These are phyloP conservation scores for Polychaeton citri DNA, from an alignment of 2,329 filamentous ascomycete species.

Conservation along the genomic window DNA sequence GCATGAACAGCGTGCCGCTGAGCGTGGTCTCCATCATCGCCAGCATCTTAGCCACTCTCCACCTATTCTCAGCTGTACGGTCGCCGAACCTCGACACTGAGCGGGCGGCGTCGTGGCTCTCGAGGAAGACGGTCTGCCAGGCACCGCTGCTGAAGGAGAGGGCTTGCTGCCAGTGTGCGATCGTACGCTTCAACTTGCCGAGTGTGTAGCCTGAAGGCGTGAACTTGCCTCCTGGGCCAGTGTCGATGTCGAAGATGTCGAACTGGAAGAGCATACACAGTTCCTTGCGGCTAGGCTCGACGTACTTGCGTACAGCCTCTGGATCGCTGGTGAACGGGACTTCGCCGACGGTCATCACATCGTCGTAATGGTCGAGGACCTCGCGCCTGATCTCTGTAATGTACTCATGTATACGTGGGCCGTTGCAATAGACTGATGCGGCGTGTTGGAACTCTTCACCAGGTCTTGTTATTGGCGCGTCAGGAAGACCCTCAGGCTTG, in stretches of 20 bases:
- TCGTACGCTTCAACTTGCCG: conserved; percentile 28
- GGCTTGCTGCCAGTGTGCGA: conserved; percentile 18
- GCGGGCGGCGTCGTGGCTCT: conserved; percentile 52
- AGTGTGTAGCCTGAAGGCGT: conserved; percentile 30
- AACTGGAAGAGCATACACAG: conserved; percentile 61
- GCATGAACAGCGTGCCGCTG: conserved; percentile 49
- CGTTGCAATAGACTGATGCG: conserved; percentile 9
- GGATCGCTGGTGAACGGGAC: conserved; percentile 34
- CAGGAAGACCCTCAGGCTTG: conserved; percentile 10
- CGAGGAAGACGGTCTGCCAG: conserved; percentile 52
- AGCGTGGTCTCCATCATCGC: conserved; percentile 43
- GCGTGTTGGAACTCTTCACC: conserved; percentile 8
- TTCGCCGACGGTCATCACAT: conserved; percentile 37
- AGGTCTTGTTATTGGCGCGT: conserved; percentile 7
- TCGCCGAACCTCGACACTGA: conserved; percentile 38
- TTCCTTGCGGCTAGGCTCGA: conserved; percentile 39
- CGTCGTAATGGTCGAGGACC: conserved; percentile 31
- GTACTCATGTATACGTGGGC: conserved; percentile 33
- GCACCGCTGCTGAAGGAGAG: conserved; percentile 5
- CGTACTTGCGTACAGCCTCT: conserved; percentile 37
- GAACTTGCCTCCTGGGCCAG: conserved; percentile 5
- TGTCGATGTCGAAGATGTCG: conserved; percentile 40
- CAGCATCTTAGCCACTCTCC: conserved; percentile 43
- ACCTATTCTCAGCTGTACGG: conserved; percentile 33
- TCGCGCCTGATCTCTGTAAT: conserved; percentile 31